Evolutionary conservation across 257 asterid species (phyloP), one percentile per base, ranked within the genome.

Genomic region (Euphrasia confusa): DNA sequence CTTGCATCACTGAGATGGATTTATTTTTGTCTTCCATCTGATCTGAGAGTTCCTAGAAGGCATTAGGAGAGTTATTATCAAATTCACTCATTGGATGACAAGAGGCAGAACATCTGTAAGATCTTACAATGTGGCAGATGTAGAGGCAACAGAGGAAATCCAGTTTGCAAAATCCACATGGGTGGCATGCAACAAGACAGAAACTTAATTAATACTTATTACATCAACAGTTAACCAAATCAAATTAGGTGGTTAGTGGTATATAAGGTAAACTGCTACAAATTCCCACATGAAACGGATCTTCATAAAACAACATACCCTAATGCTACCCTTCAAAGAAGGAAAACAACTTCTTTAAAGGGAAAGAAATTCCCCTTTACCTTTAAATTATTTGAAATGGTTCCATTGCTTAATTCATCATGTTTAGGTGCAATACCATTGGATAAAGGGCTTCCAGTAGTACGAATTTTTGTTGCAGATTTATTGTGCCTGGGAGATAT

Each of bases 41-140:
- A 74, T 84, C 87, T 72, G 83, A 68, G 74, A 82, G 78, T 78
- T 93, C 97, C 99, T 89, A 86, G 72, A 84, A 77, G 75, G 75
- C 71, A 83, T 74, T 68, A 74, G 70, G 62, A 79, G 58, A 74
- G 80, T 72, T 61, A 71, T 70, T 70, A 71, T 78, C 75, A 72
- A 77, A 72, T 67, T 76, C 68, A 70, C 71, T 71, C 63, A 58
- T 64, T 47, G 18, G 54, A 75, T 24, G 65, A 54, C 27, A 55
- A 68, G 24, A 56, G 21, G 48, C 17, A 27, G 53, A 58, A 65
- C 9, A 61, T 17, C 48, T 30, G 15, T 13, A 54, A 10, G 52
- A 61, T 27, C 52, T 28, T 54, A 10, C 33, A 39, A 54, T 30
- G 52, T 13, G 54, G 42, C 2, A 59, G 18, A 35, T 55, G 58